These are phyloP conservation scores for Ephemerocybe angulata DNA, from an alignment of 768 basidiomycete species.

Conservation along the genomic window DNA sequence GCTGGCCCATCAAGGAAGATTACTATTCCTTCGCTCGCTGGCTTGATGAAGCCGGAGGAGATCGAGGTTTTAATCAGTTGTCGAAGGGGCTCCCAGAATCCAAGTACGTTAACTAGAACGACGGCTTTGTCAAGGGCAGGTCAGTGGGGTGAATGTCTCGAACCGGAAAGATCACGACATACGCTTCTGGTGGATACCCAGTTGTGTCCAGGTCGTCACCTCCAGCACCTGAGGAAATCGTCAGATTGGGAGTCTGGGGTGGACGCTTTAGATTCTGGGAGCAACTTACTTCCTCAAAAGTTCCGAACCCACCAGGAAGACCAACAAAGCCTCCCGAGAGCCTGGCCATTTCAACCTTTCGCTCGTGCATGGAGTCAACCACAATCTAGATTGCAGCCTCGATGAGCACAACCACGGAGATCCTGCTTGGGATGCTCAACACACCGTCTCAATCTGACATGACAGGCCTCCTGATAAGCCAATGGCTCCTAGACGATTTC, in stretches of 20 bases:
- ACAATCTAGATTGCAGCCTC: conserved; percentile 43
- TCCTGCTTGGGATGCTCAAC: conserved; percentile 15
- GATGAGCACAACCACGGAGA: background rate
- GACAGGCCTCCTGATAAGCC: background rate
- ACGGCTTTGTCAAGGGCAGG: conserved; percentile 51
- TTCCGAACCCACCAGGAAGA: conserved; percentile 92
- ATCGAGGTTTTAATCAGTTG: conserved; percentile 66
- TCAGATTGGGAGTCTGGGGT: background rate
- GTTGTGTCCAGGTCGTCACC: conserved; percentile 91
- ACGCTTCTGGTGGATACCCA: conserved; percentile 87
- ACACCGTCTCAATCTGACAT: conserved; percentile 30
- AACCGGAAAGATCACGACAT: conserved; percentile 25
- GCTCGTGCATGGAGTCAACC: conserved; percentile 81
- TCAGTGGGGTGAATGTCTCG: background rate
- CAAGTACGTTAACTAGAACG: conserved; percentile 79
- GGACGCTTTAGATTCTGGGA: background rate
- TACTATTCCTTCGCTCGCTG: conserved; percentile 57
- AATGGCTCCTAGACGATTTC: background rate
- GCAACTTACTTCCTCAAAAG: conserved; percentile 81
- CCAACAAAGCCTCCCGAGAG: conserved; percentile 78
- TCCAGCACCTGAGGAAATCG: conserved; percentile 62
- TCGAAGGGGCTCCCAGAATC: conserved; percentile 82
- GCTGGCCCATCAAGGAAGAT: conserved; percentile 73
- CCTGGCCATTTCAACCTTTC: conserved; percentile 89
- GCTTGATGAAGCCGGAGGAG: conserved; percentile 69